Percentiles rank a stretch among this genome's conserved stretches.
Conservation (phyloP, 495 filamentous ascomycete species). For the Terfezia boudieri region DNA sequence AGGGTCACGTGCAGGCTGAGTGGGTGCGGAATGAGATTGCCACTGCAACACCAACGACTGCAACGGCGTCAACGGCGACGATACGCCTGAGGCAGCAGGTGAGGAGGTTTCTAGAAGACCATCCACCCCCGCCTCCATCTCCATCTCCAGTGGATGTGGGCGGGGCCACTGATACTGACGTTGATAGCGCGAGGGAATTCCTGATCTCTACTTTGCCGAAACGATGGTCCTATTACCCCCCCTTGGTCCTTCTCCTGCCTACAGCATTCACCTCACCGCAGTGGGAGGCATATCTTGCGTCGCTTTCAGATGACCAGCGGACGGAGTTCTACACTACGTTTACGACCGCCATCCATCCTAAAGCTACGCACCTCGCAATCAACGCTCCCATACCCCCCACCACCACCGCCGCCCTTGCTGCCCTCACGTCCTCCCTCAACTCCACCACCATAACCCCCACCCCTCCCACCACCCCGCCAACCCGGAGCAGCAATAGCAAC, state of each 20-base stretch:
- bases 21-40: too few species aligned
- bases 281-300: conserved; percentile 5
- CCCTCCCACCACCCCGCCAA: not conserved
- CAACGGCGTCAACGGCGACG: too few species aligned
- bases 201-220: conserved; percentile 2
- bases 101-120: too few species aligned
- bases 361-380: conserved; percentile 11
- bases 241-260: conserved; percentile 7
- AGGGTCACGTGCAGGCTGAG: too few species aligned
- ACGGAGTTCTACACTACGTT: too few species aligned
- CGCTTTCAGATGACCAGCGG: too few species aligned
- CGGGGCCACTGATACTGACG: not conserved
- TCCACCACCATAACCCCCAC: conserved; percentile 2
- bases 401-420: not conserved
- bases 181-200: not conserved
- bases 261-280: conserved; percentile 2
- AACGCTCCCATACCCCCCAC: conserved; percentile 5
- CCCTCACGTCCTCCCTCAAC: not conserved
- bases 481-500: not conserved
- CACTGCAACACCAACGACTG: too few species aligned
- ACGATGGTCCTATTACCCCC: conserved; percentile 16
- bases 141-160: not conserved
- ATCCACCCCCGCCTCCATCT: too few species aligned
- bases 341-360: too few species aligned
- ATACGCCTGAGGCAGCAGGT: too few species aligned